These are phyloP conservation scores for Zymoseptoria crescenta DNA, from an alignment of 2,329 filamentous ascomycete genomes.

Conservation along the genomic window DNA sequence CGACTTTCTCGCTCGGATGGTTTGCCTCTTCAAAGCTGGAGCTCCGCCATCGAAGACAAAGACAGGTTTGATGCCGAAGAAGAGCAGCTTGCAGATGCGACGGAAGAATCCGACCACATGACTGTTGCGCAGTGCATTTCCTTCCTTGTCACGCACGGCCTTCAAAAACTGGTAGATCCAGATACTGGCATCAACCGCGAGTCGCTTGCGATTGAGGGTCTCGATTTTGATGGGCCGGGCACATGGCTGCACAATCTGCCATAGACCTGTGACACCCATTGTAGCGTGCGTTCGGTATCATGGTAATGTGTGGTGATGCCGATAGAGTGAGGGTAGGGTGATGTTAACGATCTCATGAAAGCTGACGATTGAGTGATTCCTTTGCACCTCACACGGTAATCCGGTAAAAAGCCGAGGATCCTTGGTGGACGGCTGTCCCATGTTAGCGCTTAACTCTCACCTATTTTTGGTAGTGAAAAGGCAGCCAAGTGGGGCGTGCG, in stretches of 20 bases:
- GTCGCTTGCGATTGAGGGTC: slow-evolving; percentile 88
- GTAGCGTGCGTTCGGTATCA: not conserved
- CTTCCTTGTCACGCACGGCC: slow-evolving; percentile 96
- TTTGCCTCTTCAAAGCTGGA: slow-evolving; percentile 82
- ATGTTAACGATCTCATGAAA: not conserved
- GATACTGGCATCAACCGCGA: slow-evolving; percentile 95
- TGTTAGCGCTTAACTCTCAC: no score
- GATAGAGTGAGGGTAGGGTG: not conserved
- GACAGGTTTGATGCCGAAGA: slow-evolving; percentile 91
- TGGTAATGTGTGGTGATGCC: not conserved
- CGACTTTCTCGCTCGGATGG: slow-evolving; percentile 69
- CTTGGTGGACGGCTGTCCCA: no score
- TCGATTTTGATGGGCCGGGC: slow-evolving; percentile 93
- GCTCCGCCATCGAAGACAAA: slow-evolving; percentile 98
- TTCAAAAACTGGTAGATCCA: slow-evolving; percentile 99
- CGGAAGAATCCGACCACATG: slow-evolving; percentile 98
- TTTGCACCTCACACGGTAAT: not conserved
- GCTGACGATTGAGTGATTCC: not conserved
- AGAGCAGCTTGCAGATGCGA: slow-evolving; percentile 93
- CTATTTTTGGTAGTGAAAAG: no score
- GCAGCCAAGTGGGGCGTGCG: no score
- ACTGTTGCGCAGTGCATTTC: slow-evolving; percentile 89
- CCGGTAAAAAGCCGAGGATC: no score
- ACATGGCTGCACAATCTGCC: slow-evolving; percentile 91
- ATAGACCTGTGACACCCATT: slow-evolving; percentile 98